Evolutionary conservation across 306 rosid genomes (phyloP).

Genomic region (Cajanus cajan): DNA sequence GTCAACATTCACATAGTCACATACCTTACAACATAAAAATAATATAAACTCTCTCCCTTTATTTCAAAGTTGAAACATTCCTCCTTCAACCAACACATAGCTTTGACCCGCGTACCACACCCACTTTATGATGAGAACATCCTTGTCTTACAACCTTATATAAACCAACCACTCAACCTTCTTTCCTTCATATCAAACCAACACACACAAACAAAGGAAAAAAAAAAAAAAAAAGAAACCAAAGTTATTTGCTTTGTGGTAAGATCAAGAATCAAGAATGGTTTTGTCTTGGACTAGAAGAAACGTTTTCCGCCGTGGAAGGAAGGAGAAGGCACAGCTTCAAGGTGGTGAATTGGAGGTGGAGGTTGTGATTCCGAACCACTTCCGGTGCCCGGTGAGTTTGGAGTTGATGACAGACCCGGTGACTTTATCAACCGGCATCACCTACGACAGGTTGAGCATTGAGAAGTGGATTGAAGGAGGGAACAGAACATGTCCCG

Average conservation of each 20-base stretch:
- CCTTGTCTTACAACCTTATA: not conserved
- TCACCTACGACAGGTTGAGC: slow-evolving; percentile 76
- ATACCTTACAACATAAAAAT: too few species aligned
- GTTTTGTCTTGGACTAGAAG: slow-evolving; percentile 61
- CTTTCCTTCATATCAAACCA: not conserved
- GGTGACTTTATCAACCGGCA: slow-evolving; percentile 70
- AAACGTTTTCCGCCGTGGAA: slow-evolving; percentile 37
- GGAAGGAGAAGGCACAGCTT: slow-evolving; percentile 23
- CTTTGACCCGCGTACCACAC: slow-evolving; percentile 39
- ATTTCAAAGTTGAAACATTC: slow-evolving; percentile 13
- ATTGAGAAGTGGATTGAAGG: slow-evolving; percentile 78
- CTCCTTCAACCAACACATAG: not conserved
- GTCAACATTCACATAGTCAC: slow-evolving; percentile 34
- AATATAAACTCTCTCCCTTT: too few species aligned
- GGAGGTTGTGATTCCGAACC: slow-evolving; percentile 54
- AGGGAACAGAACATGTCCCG: slow-evolving; percentile 66
- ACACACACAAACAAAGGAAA: not conserved
- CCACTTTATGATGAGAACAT: not conserved
- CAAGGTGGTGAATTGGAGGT: slow-evolving; percentile 33
- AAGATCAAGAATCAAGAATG: slow-evolving; percentile 36
- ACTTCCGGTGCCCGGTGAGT: slow-evolving; percentile 73
- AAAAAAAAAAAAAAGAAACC: not conserved
- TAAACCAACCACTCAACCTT: not conserved
- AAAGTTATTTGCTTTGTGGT: not conserved
- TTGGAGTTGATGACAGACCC: slow-evolving; percentile 85